phyloP scores from a whole-genome alignment of 441 rosid species.

The Pelargonium cotyledonis region DNA sequence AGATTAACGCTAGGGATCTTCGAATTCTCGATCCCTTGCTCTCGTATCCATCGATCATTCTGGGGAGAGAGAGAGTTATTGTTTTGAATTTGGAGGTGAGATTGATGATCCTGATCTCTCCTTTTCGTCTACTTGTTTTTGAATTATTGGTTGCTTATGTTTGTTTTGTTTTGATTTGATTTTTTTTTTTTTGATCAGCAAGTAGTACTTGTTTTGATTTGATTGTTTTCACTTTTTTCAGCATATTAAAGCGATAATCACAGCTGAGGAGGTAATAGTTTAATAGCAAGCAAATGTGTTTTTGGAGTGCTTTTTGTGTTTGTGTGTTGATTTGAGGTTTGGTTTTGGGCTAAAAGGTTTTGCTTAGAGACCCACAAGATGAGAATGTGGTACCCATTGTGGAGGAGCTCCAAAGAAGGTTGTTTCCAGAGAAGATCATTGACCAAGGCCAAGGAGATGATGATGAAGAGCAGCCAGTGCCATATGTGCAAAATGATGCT shows the following conservation, averaged over 20 bases:
- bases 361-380: constrained; percentile 78
- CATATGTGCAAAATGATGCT: constrained; percentile 37
- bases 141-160: not conserved
- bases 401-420: constrained; percentile 80
- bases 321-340: not conserved
- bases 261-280: constrained; percentile 68
- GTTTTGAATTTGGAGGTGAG: constrained; percentile 82
- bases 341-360: constrained; percentile 37
- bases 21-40: constrained; percentile 86
- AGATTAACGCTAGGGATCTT: constrained; percentile 97
- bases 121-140: not conserved
- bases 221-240: constrained; percentile 32
- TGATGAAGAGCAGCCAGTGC: constrained; percentile 34
- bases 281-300: not conserved
- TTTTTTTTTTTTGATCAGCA: too few species aligned
- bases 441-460: constrained; percentile 41
- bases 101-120: not conserved
- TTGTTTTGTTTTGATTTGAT: constrained; percentile 2
- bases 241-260: constrained; percentile 95
- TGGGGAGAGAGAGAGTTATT: constrained; percentile 88
- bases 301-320: not conserved
- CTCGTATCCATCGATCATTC: constrained; percentile 89
- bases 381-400: constrained; percentile 80
- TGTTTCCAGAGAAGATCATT: constrained; percentile 38
- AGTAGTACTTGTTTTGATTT: too few species aligned